Evolutionary conservation across 495 filamentous ascomycete genomes (phyloP), one percentile per base, ranked within the genome.

Genomic region (Articulospora tetracladia): DNA sequence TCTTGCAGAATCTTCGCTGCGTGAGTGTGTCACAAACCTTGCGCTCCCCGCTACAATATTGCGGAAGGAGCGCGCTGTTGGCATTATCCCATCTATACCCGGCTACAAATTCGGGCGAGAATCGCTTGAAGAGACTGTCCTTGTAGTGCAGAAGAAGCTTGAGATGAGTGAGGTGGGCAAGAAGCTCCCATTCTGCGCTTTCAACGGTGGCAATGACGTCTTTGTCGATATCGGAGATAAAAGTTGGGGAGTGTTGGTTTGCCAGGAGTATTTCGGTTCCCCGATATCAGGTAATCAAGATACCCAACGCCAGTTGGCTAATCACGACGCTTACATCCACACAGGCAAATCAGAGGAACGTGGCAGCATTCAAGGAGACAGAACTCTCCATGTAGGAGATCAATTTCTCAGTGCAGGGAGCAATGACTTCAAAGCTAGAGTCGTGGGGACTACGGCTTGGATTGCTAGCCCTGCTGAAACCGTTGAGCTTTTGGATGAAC

Each of bases 191-290:
- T 99, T 99, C 69, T 99, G 95, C 69, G 95, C 94, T 23, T 99
- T 99, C 77, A 98, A 99, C 71, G 94, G 92, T 23, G 93, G 93
- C 8, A 93, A 95, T 58, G 92, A 98, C 69, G 91, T 97, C 23
- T 99, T 99, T 69, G 93, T 99, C 36, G 95, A 99, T 73, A 97
- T 99, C 65, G 95, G 95, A 51, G 95, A 99, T 72, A 99, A 99
- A 70, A 88, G 87, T 41, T 93, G 91, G 86, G 95, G 95, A 59
- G 95, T 99, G 23, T 76, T 89, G 12, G 91, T 89, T 0, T 96
- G 91, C 58, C 94, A 98, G 76, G 79, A 83, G n/a, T 99, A 92
- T 75, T 96, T 98, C 66, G 90, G 86, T 6, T 30, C 30, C 23
- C 23, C 22, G 8, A 50, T 2, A 25, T 24, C 23, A 25, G 47